Percentiles rank a stretch among this genome's conserved stretches.
phyloP scores from a whole-genome alignment of 2,329 filamentous ascomycete genomes.

The Alternaria panax region DNA sequence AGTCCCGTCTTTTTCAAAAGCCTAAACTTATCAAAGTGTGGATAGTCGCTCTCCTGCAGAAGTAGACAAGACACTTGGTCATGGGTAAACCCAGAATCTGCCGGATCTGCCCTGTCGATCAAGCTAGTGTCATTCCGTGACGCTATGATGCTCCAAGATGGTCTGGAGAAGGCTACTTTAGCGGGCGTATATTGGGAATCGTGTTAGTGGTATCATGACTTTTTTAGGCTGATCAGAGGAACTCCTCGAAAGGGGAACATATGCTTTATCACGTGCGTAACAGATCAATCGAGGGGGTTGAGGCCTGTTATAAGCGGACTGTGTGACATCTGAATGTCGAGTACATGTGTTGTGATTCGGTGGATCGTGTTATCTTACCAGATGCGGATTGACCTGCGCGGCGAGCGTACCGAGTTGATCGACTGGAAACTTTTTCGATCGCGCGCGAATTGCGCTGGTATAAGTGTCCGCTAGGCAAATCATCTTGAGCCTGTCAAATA shows the following conservation, averaged over 20 bases:
- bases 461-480: background rate
- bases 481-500: background rate
- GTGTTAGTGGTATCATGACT: background rate
- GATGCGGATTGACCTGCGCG: background rate
- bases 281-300: background rate
- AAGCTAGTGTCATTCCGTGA: background rate
- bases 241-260: background rate
- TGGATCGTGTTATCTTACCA: background rate
- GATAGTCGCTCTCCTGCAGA: background rate
- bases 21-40: background rate
- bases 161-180: constrained; percentile 2
- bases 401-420: background rate
- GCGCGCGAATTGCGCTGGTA: background rate
- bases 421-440: background rate
- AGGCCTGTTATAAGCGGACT: background rate
- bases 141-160: background rate
- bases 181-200: background rate
- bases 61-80: background rate
- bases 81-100: background rate
- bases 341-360: background rate
- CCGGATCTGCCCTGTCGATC: background rate
- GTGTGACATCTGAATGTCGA: background rate
- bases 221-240: background rate
- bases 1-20: background rate
- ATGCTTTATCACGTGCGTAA: background rate